Evolutionary conservation across 345 rosid genomes (phyloP).

Genomic region (Citrus sinensis): DNA sequence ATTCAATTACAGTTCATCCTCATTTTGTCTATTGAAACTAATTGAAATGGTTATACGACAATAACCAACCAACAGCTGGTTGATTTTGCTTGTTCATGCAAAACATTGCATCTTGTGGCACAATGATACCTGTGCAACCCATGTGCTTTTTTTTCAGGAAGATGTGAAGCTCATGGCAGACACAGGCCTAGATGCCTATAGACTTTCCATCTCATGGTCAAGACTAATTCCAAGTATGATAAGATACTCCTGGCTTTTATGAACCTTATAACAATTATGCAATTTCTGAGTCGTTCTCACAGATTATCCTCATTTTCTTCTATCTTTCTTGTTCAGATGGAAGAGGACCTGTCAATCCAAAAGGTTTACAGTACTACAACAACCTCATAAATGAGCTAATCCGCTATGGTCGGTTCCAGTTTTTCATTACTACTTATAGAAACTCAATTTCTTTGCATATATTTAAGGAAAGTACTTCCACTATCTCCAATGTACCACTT

Average conservation of each 20-base stretch:
- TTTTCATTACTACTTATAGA: not conserved
- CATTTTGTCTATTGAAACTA: not conserved
- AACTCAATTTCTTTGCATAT: not conserved
- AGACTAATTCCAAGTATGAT: slow-evolving; percentile 66
- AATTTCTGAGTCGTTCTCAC: not conserved
- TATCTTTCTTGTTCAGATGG: slow-evolving; percentile 34
- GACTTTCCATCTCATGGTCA: slow-evolving; percentile 84
- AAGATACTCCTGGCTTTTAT: not conserved
- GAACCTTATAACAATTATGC: not conserved
- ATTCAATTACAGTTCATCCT: not conserved
- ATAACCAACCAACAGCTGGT: not conserved
- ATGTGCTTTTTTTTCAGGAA: slow-evolving; percentile 38
- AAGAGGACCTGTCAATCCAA: slow-evolving; percentile 54
- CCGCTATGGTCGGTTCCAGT: slow-evolving; percentile 31
- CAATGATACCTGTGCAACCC: not conserved
- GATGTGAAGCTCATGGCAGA: slow-evolving; percentile 76
- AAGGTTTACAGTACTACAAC: slow-evolving; percentile 57
- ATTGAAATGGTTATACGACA: not conserved
- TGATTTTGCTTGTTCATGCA: not conserved
- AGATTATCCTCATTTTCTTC: not conserved
- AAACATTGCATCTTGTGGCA: not conserved
- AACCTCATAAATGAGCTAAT: slow-evolving; percentile 46
- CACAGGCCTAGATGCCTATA: slow-evolving; percentile 62
- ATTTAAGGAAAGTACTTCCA: not conserved
- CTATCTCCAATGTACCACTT: not conserved